These are phyloP conservation scores for Castanospermum australe DNA, from an alignment of 306 rosid species.

Conservation along the genomic window DNA sequence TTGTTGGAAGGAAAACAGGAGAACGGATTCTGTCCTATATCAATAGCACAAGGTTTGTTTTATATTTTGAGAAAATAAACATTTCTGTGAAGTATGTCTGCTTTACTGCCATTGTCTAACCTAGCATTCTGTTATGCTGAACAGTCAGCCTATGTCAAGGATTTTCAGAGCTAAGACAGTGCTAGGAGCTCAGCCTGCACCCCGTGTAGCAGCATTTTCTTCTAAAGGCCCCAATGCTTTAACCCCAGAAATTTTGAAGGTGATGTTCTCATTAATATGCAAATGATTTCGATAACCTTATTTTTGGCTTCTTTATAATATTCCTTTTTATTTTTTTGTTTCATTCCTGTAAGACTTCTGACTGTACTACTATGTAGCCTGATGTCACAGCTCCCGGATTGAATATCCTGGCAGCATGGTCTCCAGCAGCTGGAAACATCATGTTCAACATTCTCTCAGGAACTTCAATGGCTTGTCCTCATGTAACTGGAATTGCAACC, in stretches of 20 bases:
- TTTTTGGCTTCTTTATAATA: background rate
- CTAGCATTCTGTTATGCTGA: conserved; percentile 5
- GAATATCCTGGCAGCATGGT: conserved; percentile 92
- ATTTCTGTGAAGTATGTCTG: background rate
- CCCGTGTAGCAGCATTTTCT: conserved; percentile 79
- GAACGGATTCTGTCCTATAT: conserved; percentile 50
- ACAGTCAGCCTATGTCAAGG: conserved; percentile 55
- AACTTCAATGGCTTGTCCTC: conserved; percentile 92
- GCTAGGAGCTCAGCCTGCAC: conserved; percentile 72
- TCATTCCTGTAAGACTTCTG: conserved; percentile 14
- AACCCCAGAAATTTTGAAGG: conserved; percentile 89
- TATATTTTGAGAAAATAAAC: background rate
- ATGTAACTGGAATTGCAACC: conserved; percentile 80
- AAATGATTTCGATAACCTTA: background rate
- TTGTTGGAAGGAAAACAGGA: conserved; percentile 61
- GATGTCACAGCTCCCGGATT: conserved; percentile 86
- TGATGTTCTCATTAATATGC: conserved; percentile 21
- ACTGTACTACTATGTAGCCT: conserved; percentile 51
- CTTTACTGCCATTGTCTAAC: conserved; percentile 24
- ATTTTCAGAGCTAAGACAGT: conserved; percentile 64
- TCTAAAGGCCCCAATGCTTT: conserved; percentile 79
- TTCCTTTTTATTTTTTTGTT: background rate
- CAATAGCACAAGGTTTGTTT: conserved; percentile 54
- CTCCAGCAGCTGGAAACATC: conserved; percentile 56
- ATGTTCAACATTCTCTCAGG: conserved; percentile 75